phyloP scores from a whole-genome alignment of 1,139 yeast genomes.

The Citeromyces siamensis region DNA sequence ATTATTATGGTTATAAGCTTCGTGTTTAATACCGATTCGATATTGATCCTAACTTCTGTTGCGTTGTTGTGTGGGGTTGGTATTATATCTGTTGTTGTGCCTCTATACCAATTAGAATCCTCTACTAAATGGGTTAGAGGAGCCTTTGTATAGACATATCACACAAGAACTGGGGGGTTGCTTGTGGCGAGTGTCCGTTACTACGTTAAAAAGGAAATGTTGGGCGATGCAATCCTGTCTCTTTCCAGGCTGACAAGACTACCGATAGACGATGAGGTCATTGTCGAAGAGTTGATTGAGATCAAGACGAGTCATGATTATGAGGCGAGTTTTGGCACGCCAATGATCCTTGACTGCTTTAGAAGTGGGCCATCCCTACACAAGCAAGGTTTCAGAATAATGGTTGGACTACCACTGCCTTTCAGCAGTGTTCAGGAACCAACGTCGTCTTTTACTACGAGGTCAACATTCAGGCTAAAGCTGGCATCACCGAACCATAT shows the following conservation, averaged over 20 bases:
- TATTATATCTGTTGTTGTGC: slow-evolving; percentile 49
- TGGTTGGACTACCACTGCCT: slow-evolving; percentile 54
- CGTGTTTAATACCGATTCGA: slow-evolving; percentile 49
- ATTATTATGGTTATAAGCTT: slow-evolving; percentile 34
- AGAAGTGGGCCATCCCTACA: slow-evolving; percentile 53
- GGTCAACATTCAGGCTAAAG: slow-evolving; percentile 52
- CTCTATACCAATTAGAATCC: slow-evolving; percentile 73
- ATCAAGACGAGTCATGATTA: slow-evolving; percentile 70
- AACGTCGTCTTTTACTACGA: slow-evolving; percentile 75
- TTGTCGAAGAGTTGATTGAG: slow-evolving; percentile 66
- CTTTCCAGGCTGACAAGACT: slow-evolving; percentile 20
- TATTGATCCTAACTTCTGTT: slow-evolving; percentile 35
- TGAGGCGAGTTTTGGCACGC: slow-evolving; percentile 51
- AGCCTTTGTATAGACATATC: slow-evolving; percentile 66
- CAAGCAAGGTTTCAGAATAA: slow-evolving; percentile 49
- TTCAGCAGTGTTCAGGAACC: slow-evolving; percentile 71
- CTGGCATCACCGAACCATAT: slow-evolving; percentile 50
- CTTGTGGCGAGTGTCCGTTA: slow-evolving; percentile 64
- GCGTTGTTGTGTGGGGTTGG: slow-evolving; percentile 52
- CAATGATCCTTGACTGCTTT: slow-evolving; percentile 49
- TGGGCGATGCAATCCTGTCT: slow-evolving; percentile 42
- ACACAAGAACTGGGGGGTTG: slow-evolving; percentile 76
- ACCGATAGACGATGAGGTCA: slow-evolving; percentile 41
- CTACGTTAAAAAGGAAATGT: slow-evolving; percentile 48
- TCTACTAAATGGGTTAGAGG: slow-evolving; percentile 75